phyloP scores from a whole-genome alignment of 768 basidiomycete genomes.

The Tulasnella sp. region DNA sequence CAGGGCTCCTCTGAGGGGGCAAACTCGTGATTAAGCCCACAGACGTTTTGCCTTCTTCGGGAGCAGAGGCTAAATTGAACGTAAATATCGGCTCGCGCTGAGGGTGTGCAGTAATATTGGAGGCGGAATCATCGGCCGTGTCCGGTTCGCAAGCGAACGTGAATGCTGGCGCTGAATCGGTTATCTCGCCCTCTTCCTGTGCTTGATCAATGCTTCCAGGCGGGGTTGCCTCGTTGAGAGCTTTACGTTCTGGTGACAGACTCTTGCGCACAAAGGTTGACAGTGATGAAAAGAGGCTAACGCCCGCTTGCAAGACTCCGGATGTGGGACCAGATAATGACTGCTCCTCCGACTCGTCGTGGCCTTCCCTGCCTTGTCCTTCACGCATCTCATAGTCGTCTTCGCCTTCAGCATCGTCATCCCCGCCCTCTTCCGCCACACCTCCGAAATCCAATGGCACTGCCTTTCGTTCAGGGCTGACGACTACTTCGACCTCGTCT shows the following conservation, averaged over 20 bases:
- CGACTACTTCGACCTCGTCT: conserved; percentile 17
- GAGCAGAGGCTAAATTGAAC: background rate
- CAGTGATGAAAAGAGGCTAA: background rate
- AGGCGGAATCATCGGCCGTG: background rate
- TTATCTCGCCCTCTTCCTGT: background rate
- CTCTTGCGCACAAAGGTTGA: conserved; percentile 11
- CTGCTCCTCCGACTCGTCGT: background rate
- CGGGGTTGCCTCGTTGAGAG: background rate
- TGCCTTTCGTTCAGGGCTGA: conserved; percentile 18
- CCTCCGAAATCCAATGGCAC: background rate
- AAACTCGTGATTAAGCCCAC: background rate
- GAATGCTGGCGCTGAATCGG: background rate
- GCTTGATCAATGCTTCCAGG: background rate
- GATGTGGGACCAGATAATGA: background rate
- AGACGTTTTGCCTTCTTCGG: background rate
- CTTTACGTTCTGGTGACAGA: background rate
- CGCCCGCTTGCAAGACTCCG: background rate
- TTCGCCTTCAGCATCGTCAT: conserved; percentile 17
- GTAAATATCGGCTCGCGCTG: background rate
- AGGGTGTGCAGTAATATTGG: background rate
- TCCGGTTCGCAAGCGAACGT: background rate
- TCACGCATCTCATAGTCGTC: background rate
- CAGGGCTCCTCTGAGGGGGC: background rate
- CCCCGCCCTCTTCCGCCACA: background rate
- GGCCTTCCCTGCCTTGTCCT: background rate